Percentiles rank a stretch among this genome's conserved stretches.
phyloP scores from a whole-genome alignment of 352 stramenopile genomes.

The Pythium phragmitis region DNA sequence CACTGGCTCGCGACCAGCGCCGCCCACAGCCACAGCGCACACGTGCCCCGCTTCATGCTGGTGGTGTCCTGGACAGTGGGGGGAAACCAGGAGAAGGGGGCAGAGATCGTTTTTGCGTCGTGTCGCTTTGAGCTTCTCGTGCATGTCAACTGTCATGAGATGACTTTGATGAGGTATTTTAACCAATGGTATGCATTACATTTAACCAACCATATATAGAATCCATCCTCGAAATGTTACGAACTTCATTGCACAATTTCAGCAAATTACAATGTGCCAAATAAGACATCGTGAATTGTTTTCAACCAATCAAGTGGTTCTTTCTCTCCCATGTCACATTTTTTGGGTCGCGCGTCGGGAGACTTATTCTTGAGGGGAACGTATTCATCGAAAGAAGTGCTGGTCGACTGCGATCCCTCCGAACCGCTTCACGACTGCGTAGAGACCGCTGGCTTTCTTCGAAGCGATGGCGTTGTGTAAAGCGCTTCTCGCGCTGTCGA shows the following conservation, averaged over 20 bases:
- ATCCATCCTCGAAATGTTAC: slow-evolving; percentile 3
- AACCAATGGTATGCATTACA: slow-evolving; percentile 7
- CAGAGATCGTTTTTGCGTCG: neutral
- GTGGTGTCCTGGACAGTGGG: neutral
- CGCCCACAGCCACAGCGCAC: slow-evolving; percentile 31
- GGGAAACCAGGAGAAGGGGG: neutral
- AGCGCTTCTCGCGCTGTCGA: slow-evolving; percentile 1
- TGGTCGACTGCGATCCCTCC: neutral
- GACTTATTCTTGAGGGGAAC: slow-evolving; percentile 5
- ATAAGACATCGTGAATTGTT: neutral
- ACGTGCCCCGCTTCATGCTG: slow-evolving; percentile 10
- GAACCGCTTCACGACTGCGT: neutral
- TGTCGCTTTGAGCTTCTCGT: slow-evolving; percentile 23
- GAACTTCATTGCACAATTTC: neutral
- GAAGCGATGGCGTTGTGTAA: neutral
- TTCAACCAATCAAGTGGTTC: slow-evolving; percentile 21
- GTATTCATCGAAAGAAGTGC: slow-evolving; percentile 9
- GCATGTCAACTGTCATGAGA: slow-evolving; percentile 24
- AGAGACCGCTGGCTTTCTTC: too few species aligned
- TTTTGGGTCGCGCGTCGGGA: neutral
- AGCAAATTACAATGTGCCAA: neutral
- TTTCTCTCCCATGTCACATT: slow-evolving; percentile 20
- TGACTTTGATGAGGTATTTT: slow-evolving; percentile 23
- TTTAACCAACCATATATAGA: neutral
- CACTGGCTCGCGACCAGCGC: slow-evolving; percentile 28